Evolutionary conservation across 495 filamentous ascomycete species (phyloP), one percentile per base, ranked within the genome.

Genomic region (Penicillium malachiteum): DNA sequence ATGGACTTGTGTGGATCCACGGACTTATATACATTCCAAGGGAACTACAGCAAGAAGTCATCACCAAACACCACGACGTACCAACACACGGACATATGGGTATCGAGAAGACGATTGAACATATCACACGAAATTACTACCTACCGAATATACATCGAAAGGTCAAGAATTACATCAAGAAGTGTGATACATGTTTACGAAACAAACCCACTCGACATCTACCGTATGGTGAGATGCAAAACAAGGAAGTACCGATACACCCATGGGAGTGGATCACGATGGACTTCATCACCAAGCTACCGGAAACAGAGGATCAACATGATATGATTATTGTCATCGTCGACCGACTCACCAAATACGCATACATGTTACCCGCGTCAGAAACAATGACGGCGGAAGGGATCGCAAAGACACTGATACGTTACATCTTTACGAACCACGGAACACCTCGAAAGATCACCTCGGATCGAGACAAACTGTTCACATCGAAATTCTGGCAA

Each of bases 201-300:
- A 26, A 54, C 32, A 54, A 59, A 41, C 33, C 17, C 50, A 30
- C 8, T n/a, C 32, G 40, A 50, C 12, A 59, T 10, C 9, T 30
- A 33, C 39, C n/a, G 0, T 59, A 59, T 39, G 14, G 46, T 8
- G 51, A 66, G 10, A 50, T 68, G 16, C 39, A 63, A 38, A 43
- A 56, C 1, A 17, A 49, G 8, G 40, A 50, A 39, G 3, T 40
- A 47, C 52, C 54, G 11, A 55, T 17, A 18, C 0, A 39, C 3
- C 53, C 35, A n/a, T 68, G 40, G 55, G 21, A 55, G 32, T 55
- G 14, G n/a, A 62, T 68, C 14, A 65, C 53, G 1, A 56, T 65
- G 12, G 48, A 70, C 30, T 65, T 70, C 35, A 61, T 65, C 13
- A 54, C 54, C 2, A 52, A 59, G 33, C 32, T 52, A 43, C 55